Evolutionary conservation across 148 eudicot species (phyloP), one percentile per base, ranked within the genome.

Genomic region (Rhododendron henanense): DNA sequence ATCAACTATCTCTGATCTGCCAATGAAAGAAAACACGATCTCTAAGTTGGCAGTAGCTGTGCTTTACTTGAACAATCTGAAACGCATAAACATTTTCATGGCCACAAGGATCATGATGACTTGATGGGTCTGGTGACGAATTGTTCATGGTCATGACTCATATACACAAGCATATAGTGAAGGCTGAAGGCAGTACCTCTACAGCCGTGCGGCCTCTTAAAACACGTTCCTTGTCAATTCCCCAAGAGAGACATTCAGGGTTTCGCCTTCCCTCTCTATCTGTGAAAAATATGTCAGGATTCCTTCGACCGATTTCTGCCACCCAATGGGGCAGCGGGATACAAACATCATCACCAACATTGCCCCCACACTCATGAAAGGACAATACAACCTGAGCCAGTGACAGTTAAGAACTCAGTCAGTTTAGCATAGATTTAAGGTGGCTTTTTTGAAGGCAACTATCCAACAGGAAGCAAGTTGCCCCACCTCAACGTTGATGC

Each of bases 321-420:
- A 95, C 90, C 99, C 99, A 96, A 33, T 87, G 85, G 37, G 99
- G 99, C 35, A 96, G 98, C 28, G 98, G 96, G 84, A 96, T 96
- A 73, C 90, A 90, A 86, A 94, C 95, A 87, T 91, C 95, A 90
- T 95, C 97, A 87, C 96, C 97, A 67, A 95, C 87, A 88, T 94
- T 95, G 71, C 97, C 98, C 88, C 98, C 99, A 90, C 98, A 95
- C 91, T 92, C 97, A 92, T 96, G 99, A 86, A 96, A 96, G 47
- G 97, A 95, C 94, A 95, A 91, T 83, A 96, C 98, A 63, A 93
- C 98, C 98, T 96, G 89, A 76, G 77, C 31, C 79, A 84, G 6
- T 55, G 25, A 33, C 41, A 78, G 65, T 19, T 31, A 47, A 78
- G 28, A 14, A 76, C 31, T 81, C 3, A 7, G 71, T 87, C 55